phyloP scores from a whole-genome alignment of 2,329 filamentous ascomycete genomes.

The Talaromyces albobiverticillius region DNA sequence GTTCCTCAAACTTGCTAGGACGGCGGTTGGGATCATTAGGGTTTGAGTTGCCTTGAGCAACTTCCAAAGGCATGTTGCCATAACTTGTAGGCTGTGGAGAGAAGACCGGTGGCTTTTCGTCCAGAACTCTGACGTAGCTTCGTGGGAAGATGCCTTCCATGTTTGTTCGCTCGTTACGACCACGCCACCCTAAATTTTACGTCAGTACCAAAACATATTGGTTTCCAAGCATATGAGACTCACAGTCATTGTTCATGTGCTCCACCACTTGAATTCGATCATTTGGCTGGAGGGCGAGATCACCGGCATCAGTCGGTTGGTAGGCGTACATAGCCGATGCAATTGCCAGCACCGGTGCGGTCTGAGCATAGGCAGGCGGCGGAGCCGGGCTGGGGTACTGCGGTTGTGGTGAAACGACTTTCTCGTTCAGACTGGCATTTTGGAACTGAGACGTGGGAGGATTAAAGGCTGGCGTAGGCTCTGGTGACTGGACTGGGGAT shows the following conservation, averaged over 20 bases:
- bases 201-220: slow-evolving; percentile 15
- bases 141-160: slow-evolving; percentile 93
- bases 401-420: slow-evolving; percentile 32
- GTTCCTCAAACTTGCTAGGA: slow-evolving; percentile 65
- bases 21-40: slow-evolving; percentile 39
- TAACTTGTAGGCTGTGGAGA: slow-evolving; percentile 43
- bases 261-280: slow-evolving; percentile 78
- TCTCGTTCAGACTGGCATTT: slow-evolving; percentile 40
- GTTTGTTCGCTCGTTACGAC: slow-evolving; percentile 76
- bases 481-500: slow-evolving; percentile 25
- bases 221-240: slow-evolving; percentile 16
- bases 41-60: slow-evolving; percentile 57
- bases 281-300: slow-evolving; percentile 75
- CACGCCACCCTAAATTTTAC: slow-evolving; percentile 64
- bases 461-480: slow-evolving; percentile 32
- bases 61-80: slow-evolving; percentile 70
- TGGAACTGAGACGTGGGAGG: slow-evolving; percentile 39
- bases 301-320: slow-evolving; percentile 72
- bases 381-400: slow-evolving; percentile 42
- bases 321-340: slow-evolving; percentile 84
- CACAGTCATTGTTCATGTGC: slow-evolving; percentile 93
- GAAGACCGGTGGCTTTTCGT: slow-evolving; percentile 54
- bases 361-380: slow-evolving; percentile 51
- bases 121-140: slow-evolving; percentile 73
- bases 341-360: slow-evolving; percentile 60